Base-by-base conservation (phyloP, 73 alveolate genomes). In the Stentor coeruleus region DNA sequence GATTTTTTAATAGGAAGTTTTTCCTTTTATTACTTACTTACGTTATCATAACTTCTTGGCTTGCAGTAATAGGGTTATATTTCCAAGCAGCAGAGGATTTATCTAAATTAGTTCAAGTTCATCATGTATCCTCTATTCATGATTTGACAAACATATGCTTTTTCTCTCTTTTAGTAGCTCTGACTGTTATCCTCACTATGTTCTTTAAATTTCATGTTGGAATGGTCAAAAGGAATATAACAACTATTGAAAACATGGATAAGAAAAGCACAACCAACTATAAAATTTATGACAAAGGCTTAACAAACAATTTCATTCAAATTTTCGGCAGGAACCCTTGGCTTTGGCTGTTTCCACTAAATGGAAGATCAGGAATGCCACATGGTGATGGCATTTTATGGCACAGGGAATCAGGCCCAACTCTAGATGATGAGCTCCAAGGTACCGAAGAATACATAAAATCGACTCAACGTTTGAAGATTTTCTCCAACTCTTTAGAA, bases 161-260 rank as follows among this genome's bases (percentile, higher is more conserved):
- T 79, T 90, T 58, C 81, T 84, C 59, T 42, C 74, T 60, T 73
- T 87, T 4, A 59, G 87, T 3, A 74, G 82, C 28, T 57, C 79
- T n/a, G 87, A 89, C 75, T 77, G 89, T 84, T 73, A 74, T 96
- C 77, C 83, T 96, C 88, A 82, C 92, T 3, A 85, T 90, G 74
- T 96, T 96, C 88, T 86, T 94, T 38, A 92, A 91, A 82, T 94
- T 96, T 86, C 99, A 96, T 86, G 58, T 92, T 42, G 90, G 82
- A 73, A 82, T 96, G 73, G 93, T 94, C 40, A 72, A 88, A 31
- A 81, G 77, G 49, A 96, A 96, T 81, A 94, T 91, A 82, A 96
- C 99, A 3, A 96, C 99, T 6, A 93, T 94, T 60, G 99, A 96
- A 86, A 96, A 94, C 74, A 74, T 96, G 39, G 99, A 96, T 57